These are phyloP conservation scores for Tulasnella sp. DNA, from an alignment of 768 basidiomycete species.

Conservation along the genomic window DNA sequence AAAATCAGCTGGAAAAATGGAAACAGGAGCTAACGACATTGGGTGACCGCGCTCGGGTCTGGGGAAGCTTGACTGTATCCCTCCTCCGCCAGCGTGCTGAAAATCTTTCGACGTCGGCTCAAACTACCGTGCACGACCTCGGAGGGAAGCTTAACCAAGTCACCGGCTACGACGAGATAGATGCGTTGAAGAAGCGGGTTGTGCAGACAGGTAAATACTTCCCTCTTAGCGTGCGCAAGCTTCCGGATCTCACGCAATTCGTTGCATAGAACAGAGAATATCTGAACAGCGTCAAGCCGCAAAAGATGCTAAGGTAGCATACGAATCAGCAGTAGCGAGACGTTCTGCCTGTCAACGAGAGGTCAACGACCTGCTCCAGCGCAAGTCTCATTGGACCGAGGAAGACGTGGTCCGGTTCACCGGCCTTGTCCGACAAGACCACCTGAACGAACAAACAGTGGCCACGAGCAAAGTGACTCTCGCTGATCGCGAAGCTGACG, in stretches of 20 bases:
- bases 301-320: slow-evolving; percentile 64
- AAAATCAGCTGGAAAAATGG: slow-evolving; percentile 3
- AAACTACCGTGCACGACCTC: slow-evolving; percentile 63
- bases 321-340: slow-evolving; percentile 72
- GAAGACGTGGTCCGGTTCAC: slow-evolving; percentile 85
- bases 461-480: slow-evolving; percentile 62
- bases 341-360: slow-evolving; percentile 88
- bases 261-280: slow-evolving; percentile 65
- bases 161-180: slow-evolving; percentile 90
- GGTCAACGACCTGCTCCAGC: slow-evolving; percentile 90
- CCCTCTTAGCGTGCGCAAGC: slow-evolving; percentile 2
- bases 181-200: slow-evolving; percentile 71
- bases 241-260: slow-evolving; percentile 24
- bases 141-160: slow-evolving; percentile 78
- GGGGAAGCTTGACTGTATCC: slow-evolving; percentile 11
- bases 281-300: slow-evolving; percentile 62
- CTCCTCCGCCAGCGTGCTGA: slow-evolving; percentile 44
- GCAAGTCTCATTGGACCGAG: slow-evolving; percentile 92
- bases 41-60: slow-evolving; percentile 12
- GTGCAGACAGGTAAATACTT: slow-evolving; percentile 67
- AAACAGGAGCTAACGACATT: slow-evolving; percentile 17
- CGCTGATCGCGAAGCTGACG: slow-evolving; percentile 66
- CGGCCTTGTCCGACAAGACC: slow-evolving; percentile 83
- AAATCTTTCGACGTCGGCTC: slow-evolving; percentile 54
- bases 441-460: slow-evolving; percentile 79